phyloP scores from a whole-genome alignment of 2,329 filamentous ascomycete species.

The Aspergillus versicolor region DNA sequence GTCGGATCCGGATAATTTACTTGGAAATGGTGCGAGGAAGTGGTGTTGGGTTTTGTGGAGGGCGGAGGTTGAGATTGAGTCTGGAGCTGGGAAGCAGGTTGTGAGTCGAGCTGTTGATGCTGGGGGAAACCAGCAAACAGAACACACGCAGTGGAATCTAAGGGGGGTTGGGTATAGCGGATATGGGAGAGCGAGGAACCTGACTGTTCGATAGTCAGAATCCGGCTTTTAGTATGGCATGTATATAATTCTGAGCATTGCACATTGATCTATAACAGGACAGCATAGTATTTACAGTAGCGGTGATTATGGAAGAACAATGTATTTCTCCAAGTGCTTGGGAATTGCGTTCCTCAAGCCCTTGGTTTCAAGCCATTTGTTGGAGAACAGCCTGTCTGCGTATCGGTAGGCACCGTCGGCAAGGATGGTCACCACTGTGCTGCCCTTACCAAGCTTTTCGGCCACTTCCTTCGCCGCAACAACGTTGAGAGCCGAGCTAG shows the following conservation, averaged over 20 bases:
- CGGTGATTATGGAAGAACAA: constrained; percentile 70
- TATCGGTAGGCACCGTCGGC: constrained; percentile 98
- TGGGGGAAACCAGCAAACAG: constrained; percentile 52
- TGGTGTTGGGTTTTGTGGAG: constrained; percentile 61
- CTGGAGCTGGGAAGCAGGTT: constrained; percentile 45
- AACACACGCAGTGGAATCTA: constrained; percentile 56
- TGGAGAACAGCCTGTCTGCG: constrained; percentile 88
- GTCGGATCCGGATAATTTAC: constrained; percentile 11
- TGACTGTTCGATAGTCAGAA: constrained; percentile 41
- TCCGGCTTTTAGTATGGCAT: not conserved
- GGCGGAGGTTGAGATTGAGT: constrained; percentile 43
- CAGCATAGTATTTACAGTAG: constrained; percentile 10
- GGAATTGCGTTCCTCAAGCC: constrained; percentile 78
- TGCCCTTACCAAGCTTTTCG: constrained; percentile 80
- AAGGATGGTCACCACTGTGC: constrained; percentile 89
- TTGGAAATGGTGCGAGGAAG: constrained; percentile 15
- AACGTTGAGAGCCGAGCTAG: constrained; percentile 91
- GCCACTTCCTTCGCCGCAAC: constrained; percentile 93
- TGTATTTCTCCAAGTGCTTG: constrained; percentile 84
- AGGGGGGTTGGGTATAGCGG: constrained; percentile 62
- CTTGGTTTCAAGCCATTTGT: constrained; percentile 87
- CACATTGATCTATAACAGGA: constrained; percentile 5
- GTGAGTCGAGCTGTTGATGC: constrained; percentile 56
- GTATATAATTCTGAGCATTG: not conserved
- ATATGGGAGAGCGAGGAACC: constrained; percentile 53